Evolutionary conservation across 768 basidiomycete genomes (phyloP).

Genomic region (Aureoboletus auriporus): DNA sequence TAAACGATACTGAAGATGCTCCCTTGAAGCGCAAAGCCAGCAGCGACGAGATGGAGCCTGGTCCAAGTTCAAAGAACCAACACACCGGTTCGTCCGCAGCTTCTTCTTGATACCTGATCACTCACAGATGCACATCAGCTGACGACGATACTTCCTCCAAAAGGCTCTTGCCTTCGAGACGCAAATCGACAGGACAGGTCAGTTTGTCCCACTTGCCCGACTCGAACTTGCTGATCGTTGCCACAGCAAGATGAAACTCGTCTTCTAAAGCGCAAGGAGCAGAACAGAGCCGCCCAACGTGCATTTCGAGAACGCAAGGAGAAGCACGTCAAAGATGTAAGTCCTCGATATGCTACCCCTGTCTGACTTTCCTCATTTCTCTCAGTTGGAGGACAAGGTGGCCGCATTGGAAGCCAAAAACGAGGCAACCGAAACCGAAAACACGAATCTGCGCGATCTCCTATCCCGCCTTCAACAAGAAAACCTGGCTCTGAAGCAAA

Average conservation of each 20-base stretch:
- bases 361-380: conserved; percentile 5
- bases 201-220: conserved; percentile 1
- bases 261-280: conserved; percentile 88
- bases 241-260: conserved; percentile 61
- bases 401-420: conserved; percentile 83
- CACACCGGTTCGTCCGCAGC: conserved; percentile 49
- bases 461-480: conserved; percentile 82
- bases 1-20: conserved; percentile 42
- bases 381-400: conserved; percentile 86
- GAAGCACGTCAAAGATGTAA: conserved; percentile 93
- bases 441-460: conserved; percentile 86
- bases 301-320: conserved; percentile 98
- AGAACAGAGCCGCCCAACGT: conserved; percentile 95
- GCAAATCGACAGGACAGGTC: conserved; percentile 42
- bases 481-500: conserved; percentile 76
- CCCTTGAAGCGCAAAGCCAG: conserved; percentile 77
- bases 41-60: conserved; percentile 56
- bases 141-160: conserved; percentile 24
- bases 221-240: conserved; percentile 3
- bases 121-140: conserved; percentile 8
- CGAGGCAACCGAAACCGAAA: conserved; percentile 66
- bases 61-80: conserved; percentile 62
- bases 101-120: neutral
- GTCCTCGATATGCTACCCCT: conserved; percentile 28
- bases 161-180: conserved; percentile 27